Evolutionary conservation across 2,329 filamentous ascomycete species (phyloP), one percentile per base, ranked within the genome.

Genomic region (Microthyrium microscopicum): DNA sequence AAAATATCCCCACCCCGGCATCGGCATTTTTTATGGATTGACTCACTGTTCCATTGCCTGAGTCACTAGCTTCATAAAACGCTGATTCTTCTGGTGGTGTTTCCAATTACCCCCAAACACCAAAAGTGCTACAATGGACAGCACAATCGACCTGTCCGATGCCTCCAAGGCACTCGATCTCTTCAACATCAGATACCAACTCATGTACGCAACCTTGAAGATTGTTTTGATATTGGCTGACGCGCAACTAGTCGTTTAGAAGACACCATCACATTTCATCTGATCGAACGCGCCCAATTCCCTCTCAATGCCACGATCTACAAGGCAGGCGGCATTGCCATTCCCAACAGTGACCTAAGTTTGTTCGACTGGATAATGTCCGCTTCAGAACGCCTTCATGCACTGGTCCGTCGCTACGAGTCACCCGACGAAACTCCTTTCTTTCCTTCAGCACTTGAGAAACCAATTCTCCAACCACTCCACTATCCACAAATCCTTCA

Each of bases 281-380:
- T 98, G 25, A 95, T 95, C 50, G 89, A 98, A 60, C 77, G 89
- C 26, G 87, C 87, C n/a, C 89, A 98, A 55, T 98, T 95, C 56
- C 83, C 87, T 4, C 68, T 91, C 42, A 95, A 94, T 61, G 64
- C 70, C 51, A 82, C 75, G 47, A 85, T 95, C 56, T 98, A 98
- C 61, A 56, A 62, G 9, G 70, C 83, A 5, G 79, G 78, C 39
- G 81, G 79, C n/a, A 67, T 95, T 29, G 62, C 70, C 20, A 77
- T 95, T 41, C 84, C 83, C 13, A 61, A 73, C 50, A 70, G 64
- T 53, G 53, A 70, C 33, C 68, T 89, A 36, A 84, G 77, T 54
- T 81, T 98, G 52, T 73, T 92, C 54, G 89, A 95, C 64, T 98
- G 87, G 79, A 78, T 93, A 52, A 73, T 95, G 19, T 69, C 67